Base-by-base conservation (phyloP, 2,329 filamentous ascomycete species). In the Septoria linicola region DNA sequence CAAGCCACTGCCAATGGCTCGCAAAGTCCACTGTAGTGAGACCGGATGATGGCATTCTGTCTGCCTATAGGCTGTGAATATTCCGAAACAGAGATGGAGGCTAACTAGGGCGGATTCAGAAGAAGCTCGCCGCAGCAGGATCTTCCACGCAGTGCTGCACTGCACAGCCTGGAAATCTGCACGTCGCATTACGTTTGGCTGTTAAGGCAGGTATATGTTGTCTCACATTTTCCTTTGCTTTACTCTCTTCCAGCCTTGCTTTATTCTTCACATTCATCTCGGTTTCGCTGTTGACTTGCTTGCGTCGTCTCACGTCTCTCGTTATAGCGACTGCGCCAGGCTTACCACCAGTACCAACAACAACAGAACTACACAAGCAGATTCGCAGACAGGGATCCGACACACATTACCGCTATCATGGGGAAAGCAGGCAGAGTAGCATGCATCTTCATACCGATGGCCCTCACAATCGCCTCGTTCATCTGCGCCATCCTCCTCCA, bases 401-500 rank as follows among this genome's bases (percentile, higher is more conserved):
- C 19, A 37, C 13, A 34, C 23, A 41, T 35, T 23, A 51, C 46
- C 49, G 45, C 54, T 45, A 76, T 57, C 27, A 88, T 87, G 84
- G 83, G 83, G 57, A 84, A 85, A 73, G 78, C 81, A 66, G 91
- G 89, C 62, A 83, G 92, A 67, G 82, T 92, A 64, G 76, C 88
- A 70, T 96, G 90, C 74, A 93, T 97, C 73, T 81, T 88, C 72
- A 76, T 90, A 76, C 92, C 92, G 54, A 90, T 96, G 73, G 76
- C 82, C 59, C 80, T 96, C 66, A 92, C 89, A 16, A 73, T 93
- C 63, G 87, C 80, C 58, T 85, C 87, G 53, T 77, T 96, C 64
- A 74, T 93, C 63, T 87, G 86, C 62, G 70, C 84, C 48, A 63
- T 80, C 41, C 66, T 85, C 32, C 76, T 85, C 45, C 77, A 80